Conservation (phyloP, 2,329 filamentous ascomycete genomes). For the Gaeumannomyces sp. region DNA sequence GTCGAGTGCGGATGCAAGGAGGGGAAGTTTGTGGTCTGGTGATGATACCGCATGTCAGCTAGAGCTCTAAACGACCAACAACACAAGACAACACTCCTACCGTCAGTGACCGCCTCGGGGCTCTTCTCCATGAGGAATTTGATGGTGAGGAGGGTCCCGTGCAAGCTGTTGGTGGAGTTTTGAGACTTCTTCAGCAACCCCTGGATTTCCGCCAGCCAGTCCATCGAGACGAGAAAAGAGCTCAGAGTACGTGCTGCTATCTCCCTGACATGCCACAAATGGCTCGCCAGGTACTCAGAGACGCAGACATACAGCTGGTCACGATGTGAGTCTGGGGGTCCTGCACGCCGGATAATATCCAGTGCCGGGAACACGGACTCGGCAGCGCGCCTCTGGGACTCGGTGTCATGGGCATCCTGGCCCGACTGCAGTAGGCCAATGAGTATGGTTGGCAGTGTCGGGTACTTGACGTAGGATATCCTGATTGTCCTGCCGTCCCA, state of each 20-base stretch:
- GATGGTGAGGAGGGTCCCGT: slow-evolving; percentile 51
- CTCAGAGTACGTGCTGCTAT: slow-evolving; percentile 70
- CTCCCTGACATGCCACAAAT: slow-evolving; percentile 75
- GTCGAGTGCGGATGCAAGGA: background rate
- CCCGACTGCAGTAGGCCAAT: slow-evolving; percentile 53
- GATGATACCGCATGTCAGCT: background rate
- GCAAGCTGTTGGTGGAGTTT: slow-evolving; percentile 44
- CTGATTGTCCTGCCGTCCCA: slow-evolving; percentile 59
- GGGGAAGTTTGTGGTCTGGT: background rate
- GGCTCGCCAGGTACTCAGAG: slow-evolving; percentile 56
- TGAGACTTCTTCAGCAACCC: slow-evolving; percentile 27
- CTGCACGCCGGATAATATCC: slow-evolving; percentile 70
- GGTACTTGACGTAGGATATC: slow-evolving; percentile 65
- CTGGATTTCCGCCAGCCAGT: slow-evolving; percentile 39
- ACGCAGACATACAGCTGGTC: slow-evolving; percentile 53
- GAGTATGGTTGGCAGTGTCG: slow-evolving; percentile 57
- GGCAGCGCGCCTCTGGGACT: slow-evolving; percentile 33
- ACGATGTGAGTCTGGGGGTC: slow-evolving; percentile 53
- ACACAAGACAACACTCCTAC: background rate
- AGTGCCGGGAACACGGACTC: slow-evolving; percentile 77
- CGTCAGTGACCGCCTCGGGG: background rate
- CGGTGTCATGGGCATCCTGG: slow-evolving; percentile 26
- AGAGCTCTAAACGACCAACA: background rate
- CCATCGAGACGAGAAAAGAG: slow-evolving; percentile 49
- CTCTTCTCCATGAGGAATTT: slow-evolving; percentile 47